A percentile compares a stretch with the other conserved stretches of the same genome.
Conservation (phyloP, 2,329 filamentous ascomycete genomes). For the Leptodontidium sp. region DNA sequence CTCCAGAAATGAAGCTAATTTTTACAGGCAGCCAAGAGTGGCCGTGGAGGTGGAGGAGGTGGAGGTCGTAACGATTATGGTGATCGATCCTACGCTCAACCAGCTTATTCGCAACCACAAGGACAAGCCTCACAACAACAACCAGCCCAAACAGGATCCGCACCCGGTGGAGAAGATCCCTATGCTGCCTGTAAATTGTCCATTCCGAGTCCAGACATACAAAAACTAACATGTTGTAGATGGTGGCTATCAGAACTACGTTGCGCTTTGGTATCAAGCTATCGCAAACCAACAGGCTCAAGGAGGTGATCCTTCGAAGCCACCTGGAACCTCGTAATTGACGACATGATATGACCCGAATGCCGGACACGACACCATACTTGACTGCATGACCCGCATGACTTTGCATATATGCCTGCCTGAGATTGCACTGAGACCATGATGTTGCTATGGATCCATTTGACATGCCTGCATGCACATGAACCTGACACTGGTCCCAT, state of each 20-base stretch:
- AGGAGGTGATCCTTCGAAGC: conserved; percentile 49
- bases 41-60: conserved; percentile 35
- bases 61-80: conserved; percentile 61
- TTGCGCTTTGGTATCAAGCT: conserved; percentile 83
- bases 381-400: conserved; percentile 47
- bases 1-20: conserved; percentile 30
- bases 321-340: conserved; percentile 50
- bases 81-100: conserved; percentile 61
- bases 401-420: conserved; percentile 42
- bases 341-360: conserved; percentile 34
- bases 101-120: conserved; percentile 51
- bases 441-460: conserved; percentile 43
- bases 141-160: conserved; percentile 53
- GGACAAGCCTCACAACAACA: conserved; percentile 54
- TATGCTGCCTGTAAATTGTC: conserved; percentile 74
- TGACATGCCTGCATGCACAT: conserved; percentile 47
- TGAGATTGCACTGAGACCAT: conserved; percentile 47
- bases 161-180: conserved; percentile 65
- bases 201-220: not conserved
- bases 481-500: conserved; percentile 36
- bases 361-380: conserved; percentile 39
- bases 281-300: conserved; percentile 55
- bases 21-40: conserved; percentile 60
- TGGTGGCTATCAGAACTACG: conserved; percentile 83
- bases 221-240: conserved; percentile 53